Evolutionary conservation across 345 rosid species (phyloP).

Genomic region (Lepidium didymum): DNA sequence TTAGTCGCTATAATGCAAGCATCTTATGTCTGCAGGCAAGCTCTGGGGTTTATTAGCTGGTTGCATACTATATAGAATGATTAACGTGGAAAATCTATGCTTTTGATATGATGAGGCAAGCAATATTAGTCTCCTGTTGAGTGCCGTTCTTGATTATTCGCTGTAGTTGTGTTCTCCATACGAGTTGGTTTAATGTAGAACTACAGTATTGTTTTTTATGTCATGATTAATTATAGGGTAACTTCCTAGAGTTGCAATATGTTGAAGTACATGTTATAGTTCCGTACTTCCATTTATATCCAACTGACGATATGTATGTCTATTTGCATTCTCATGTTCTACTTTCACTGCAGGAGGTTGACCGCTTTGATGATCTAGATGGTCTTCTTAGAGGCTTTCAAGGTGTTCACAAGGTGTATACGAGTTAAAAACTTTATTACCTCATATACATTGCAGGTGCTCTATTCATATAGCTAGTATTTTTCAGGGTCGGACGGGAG

Average conservation of each 20-base stretch:
- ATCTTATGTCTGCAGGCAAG: slow-evolving; percentile 75
- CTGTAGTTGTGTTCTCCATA: neutral
- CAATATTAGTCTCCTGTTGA: neutral
- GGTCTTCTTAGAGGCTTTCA: slow-evolving; percentile 55
- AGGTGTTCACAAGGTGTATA: slow-evolving; percentile 69
- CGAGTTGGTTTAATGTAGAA: neutral
- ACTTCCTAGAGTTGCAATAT: neutral
- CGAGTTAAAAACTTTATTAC: neutral
- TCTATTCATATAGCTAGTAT: neutral
- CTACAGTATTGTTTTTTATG: neutral
- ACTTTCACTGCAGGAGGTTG: slow-evolving; percentile 53
- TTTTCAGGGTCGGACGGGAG: slow-evolving; percentile 76
- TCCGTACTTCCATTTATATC: neutral
- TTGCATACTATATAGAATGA: neutral
- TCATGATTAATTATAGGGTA: neutral
- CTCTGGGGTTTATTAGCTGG: neutral
- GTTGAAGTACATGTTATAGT: neutral
- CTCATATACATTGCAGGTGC: neutral
- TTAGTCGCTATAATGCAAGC: slow-evolving; percentile 47
- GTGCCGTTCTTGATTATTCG: neutral
- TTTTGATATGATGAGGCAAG: neutral
- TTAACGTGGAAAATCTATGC: neutral
- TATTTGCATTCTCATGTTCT: slow-evolving; percentile 3
- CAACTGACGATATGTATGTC: neutral
- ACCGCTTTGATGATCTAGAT: slow-evolving; percentile 53